A percentile compares a stretch with the other conserved stretches of the same genome.
Conservation (phyloP, 1,284 basidiomycete species). For the Porogramme epimiltina region DNA sequence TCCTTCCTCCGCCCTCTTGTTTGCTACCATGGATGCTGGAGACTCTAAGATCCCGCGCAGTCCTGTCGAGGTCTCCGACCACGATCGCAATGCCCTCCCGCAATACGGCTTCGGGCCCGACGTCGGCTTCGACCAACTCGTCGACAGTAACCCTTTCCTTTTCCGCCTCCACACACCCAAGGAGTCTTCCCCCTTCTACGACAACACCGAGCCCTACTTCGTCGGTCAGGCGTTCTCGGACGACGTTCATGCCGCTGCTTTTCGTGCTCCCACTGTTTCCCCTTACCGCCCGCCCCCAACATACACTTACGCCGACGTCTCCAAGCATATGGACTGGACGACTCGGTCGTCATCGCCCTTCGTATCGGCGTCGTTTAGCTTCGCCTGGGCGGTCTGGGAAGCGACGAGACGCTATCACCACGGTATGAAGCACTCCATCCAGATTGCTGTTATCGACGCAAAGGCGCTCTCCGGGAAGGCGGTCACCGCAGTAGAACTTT, state of each 20-base stretch:
- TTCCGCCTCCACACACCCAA: conserved; percentile 79
- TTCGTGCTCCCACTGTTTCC: conserved; percentile 16
- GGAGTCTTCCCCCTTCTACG: conserved; percentile 50
- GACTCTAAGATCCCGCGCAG: conserved; percentile 17
- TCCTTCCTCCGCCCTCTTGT: not conserved
- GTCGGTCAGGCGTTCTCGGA: conserved; percentile 59
- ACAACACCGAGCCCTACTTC: conserved; percentile 60
- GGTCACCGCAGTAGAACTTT: conserved; percentile 63
- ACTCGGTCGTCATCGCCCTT: conserved; percentile 68
- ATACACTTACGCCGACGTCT: conserved; percentile 61
- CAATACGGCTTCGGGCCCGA: conserved; percentile 72
- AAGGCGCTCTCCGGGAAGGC: conserved; percentile 54
- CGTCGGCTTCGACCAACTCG: conserved; percentile 59
- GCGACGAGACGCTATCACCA: conserved; percentile 70
- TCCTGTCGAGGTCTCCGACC: conserved; percentile 12
- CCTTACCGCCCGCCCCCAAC: conserved; percentile 25
- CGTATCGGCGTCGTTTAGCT: conserved; percentile 76
- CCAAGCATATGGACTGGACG: conserved; percentile 72
- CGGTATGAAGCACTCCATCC: conserved; percentile 69
- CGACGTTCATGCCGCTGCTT: conserved; percentile 32
- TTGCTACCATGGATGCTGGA: conserved; percentile 16
- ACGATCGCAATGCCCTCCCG: conserved; percentile 45
- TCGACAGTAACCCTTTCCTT: conserved; percentile 67
- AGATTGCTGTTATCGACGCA: conserved; percentile 78
- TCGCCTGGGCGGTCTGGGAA: conserved; percentile 80